These are phyloP conservation scores for Hymenoscyphus occultus DNA, from an alignment of 2,329 filamentous ascomycete genomes.

Conservation along the genomic window DNA sequence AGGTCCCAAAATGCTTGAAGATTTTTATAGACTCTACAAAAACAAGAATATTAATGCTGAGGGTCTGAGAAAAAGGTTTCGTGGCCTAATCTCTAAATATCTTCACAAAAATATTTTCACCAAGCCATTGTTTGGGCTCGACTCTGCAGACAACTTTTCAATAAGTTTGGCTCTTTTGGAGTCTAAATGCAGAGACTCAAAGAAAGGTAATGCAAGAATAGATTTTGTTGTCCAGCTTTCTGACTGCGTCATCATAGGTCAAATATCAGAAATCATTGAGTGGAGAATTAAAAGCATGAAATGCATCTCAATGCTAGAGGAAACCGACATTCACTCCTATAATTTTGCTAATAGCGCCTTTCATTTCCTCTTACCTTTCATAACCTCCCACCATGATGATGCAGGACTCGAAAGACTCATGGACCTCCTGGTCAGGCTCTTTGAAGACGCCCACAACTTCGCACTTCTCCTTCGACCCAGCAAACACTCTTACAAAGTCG, in stretches of 20 bases:
- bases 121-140: not conserved
- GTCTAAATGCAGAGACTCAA: not conserved
- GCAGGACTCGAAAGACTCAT: not conserved
- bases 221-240: too few species aligned
- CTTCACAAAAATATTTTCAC: not conserved
- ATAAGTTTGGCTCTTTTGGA: not conserved
- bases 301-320: not conserved
- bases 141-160: not conserved
- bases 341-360: too few species aligned
- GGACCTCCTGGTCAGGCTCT: not conserved
- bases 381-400: not conserved
- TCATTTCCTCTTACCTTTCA: too few species aligned
- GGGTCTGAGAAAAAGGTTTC: not conserved
- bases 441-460: not conserved
- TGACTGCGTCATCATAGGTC: not conserved
- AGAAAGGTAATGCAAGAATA: not conserved
- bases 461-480: not conserved
- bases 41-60: not conserved
- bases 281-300: slow-evolving; percentile 15
- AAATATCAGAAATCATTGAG: slow-evolving; percentile 9
- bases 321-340: not conserved
- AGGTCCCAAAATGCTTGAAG: not conserved
- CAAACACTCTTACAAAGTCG: not conserved
- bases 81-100: not conserved
- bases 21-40: slow-evolving; percentile 6